Evolutionary conservation across 345 rosid species (phyloP).

Genomic region (Psidium friedrichsthalianum): DNA sequence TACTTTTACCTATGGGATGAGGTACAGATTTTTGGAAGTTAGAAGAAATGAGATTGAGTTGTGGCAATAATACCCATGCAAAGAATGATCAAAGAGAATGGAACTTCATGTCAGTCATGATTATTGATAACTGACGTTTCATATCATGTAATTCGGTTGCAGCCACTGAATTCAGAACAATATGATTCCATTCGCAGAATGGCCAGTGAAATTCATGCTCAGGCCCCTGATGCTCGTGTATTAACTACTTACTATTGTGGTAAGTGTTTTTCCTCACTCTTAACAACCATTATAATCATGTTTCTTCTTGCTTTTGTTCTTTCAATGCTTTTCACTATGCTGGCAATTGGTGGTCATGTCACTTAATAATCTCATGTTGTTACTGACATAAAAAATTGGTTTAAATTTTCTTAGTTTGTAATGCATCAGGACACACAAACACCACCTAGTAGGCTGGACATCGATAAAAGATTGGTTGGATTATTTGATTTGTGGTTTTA

Average conservation of each 20-base stretch:
- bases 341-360: not conserved
- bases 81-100: not conserved
- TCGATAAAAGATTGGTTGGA: not conserved
- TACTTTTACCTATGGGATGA: slow-evolving; percentile 98
- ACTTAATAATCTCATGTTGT: not conserved
- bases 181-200: slow-evolving; percentile 61
- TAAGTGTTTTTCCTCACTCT: slow-evolving; percentile 13
- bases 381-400: not conserved
- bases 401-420: not conserved
- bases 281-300: not conserved
- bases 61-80: not conserved
- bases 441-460: not conserved
- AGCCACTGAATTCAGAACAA: slow-evolving; percentile 94
- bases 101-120: not conserved
- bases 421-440: not conserved
- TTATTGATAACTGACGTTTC: not conserved
- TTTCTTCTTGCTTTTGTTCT: not conserved
- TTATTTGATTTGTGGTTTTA: not conserved
- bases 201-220: slow-evolving; percentile 80
- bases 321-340: not conserved
- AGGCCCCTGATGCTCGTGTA: slow-evolving; percentile 94
- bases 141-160: slow-evolving; percentile 11
- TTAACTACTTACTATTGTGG: slow-evolving; percentile 92
- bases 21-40: slow-evolving; percentile 22
- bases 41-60: not conserved